Evolutionary conservation across 768 basidiomycete species (phyloP), one percentile per base, ranked within the genome.

Genomic region (Hericium rajendrae): DNA sequence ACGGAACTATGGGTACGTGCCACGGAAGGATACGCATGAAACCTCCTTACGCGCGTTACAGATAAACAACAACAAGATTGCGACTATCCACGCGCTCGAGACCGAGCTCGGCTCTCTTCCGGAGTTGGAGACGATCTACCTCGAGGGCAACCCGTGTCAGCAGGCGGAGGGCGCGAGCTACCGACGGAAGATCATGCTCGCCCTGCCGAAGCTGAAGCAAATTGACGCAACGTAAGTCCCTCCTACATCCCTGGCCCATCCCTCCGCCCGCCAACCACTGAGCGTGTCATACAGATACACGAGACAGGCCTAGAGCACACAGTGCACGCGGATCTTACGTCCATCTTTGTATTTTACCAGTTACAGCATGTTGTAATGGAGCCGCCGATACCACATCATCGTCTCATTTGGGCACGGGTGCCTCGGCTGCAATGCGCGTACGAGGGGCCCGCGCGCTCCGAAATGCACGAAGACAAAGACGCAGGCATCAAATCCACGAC

Each of bases 111-210:
- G 73, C 57, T 73, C 78, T 12, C 74, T 91, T 32, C 51, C 71
- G 6, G 49, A 51, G 49, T 76, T 99, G 12, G 78, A 86, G 67
- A 99, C 97, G 1, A 76, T 99, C 6, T 99, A 99, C 68, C 81
- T 99, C 24, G 97, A 99, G 72, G 86, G 83, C 4, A 99, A 99
- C 67, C 97, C 97, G 2, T 88, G 92, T 61, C 94, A 99, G 68
- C 76, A 70, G 48, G 77, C 75, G 13, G 91, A 97, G 65, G 86
- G 81, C 69, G 74, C 79, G 2, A 80, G 77, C 20, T 99, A 98
- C 68, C 75, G 93, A 63, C 76, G 95, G 54, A 99, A 97, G 73
- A 78, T 98, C 55, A 91, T 89, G 69, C 72, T 98, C 40, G 84
- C 85, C 3, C 74, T 97, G 20, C 94, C 94, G 0, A 91, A 95